Percentiles rank a stretch among this genome's conserved stretches.
phyloP scores from a whole-genome alignment of 768 basidiomycete species.

The Omphalotus guepiniiformis region DNA sequence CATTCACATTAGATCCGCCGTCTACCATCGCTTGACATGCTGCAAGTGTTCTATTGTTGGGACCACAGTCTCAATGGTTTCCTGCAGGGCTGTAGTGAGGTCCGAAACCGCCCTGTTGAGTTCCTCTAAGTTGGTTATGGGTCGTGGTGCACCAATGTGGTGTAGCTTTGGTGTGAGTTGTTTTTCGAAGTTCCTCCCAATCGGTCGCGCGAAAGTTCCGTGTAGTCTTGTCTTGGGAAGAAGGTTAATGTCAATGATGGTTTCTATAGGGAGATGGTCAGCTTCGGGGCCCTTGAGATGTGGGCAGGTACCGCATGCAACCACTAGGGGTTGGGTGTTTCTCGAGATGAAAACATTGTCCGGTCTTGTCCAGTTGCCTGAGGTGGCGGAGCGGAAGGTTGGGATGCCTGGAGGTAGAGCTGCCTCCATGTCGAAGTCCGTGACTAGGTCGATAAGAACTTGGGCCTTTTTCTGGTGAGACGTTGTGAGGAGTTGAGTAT shows the following conservation, averaged over 20 bases:
- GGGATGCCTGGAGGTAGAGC: constrained; percentile 24
- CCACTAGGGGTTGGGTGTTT: background rate
- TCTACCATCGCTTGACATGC: background rate
- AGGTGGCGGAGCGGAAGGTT: too few relatives aligned
- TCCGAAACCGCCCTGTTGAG: background rate
- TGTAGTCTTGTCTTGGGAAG: background rate
- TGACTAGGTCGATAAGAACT: constrained; percentile 17
- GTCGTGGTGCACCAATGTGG: background rate
- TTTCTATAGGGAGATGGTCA: background rate
- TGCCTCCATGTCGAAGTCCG: constrained; percentile 21
- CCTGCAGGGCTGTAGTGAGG: background rate
- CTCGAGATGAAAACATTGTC: background rate
- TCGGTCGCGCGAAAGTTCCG: background rate
- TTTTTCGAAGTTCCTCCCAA: background rate
- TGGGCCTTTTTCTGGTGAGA: constrained; percentile 1
- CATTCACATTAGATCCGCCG: background rate
- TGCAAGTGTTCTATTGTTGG: background rate
- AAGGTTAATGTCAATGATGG: background rate
- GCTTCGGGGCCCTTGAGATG: background rate
- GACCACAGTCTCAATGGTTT: background rate
- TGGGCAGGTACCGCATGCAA: background rate
- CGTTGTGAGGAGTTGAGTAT: constrained; percentile 17
- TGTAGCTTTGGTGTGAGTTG: background rate
- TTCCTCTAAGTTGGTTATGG: background rate
- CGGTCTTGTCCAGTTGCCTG: background rate